Evolutionary conservation across 352 stramenopile genomes (phyloP).

Genomic region (Pythium plurisporium): DNA sequence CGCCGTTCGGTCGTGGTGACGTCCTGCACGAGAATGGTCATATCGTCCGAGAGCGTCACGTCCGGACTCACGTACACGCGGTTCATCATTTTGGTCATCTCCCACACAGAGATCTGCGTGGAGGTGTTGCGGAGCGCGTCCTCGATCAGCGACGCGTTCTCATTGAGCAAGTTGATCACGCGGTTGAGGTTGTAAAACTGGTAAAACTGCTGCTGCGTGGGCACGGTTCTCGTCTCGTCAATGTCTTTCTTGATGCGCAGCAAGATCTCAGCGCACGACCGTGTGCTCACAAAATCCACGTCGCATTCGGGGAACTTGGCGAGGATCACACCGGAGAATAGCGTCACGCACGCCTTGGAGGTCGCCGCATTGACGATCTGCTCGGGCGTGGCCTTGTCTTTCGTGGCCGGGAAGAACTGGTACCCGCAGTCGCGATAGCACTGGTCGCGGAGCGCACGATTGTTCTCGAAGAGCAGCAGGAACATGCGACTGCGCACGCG

Average conservation of each 20-base stretch:
- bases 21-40: constrained; percentile 22
- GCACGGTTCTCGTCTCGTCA: constrained; percentile 8
- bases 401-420: constrained; percentile 56
- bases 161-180: constrained; percentile 24
- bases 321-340: constrained; percentile 18
- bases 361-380: constrained; percentile 34
- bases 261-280: constrained; percentile 21
- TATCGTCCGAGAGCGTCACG: constrained; percentile 19
- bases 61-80: constrained; percentile 21
- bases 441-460: constrained; percentile 42
- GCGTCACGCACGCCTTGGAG: constrained; percentile 29
- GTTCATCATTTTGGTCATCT: constrained; percentile 32
- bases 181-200: constrained; percentile 32
- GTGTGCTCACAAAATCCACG: constrained; percentile 26
- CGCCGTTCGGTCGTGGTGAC: background rate
- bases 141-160: constrained; percentile 27
- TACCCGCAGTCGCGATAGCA: constrained; percentile 46
- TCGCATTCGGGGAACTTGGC: constrained; percentile 38
- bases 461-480: constrained; percentile 45
- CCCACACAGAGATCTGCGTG: constrained; percentile 20
- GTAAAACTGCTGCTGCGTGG: constrained; percentile 24
- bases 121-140: constrained; percentile 15
- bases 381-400: constrained; percentile 34
- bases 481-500: constrained; percentile 8
- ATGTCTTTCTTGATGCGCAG: constrained; percentile 27